phyloP scores from a whole-genome alignment of 2,329 filamentous ascomycete species.

The Neurospora sp. region DNA sequence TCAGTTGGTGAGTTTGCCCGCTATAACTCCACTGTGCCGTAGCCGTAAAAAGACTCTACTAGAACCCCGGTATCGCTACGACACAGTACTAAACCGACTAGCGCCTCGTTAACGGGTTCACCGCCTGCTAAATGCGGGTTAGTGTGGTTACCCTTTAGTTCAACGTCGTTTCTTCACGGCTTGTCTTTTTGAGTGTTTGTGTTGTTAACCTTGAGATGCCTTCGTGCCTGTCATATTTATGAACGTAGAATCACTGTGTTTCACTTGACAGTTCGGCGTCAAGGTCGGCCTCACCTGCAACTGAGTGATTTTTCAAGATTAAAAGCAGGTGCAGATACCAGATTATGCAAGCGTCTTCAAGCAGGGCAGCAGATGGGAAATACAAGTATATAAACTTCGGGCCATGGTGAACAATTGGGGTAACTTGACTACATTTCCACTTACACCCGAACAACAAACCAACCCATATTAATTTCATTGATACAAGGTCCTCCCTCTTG shows the following conservation, averaged over 20 bases:
- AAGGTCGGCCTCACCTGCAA: neutral
- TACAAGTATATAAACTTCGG: neutral
- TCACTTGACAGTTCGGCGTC: neutral
- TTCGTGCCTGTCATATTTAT: neutral
- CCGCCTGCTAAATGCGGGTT: conserved; percentile 9
- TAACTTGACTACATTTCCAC: neutral
- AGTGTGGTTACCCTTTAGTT: neutral
- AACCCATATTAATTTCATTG: neutral
- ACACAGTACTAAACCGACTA: neutral
- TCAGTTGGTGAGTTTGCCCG: neutral
- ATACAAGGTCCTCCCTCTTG: neutral
- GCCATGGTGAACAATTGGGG: neutral
- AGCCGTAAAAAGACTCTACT: neutral
- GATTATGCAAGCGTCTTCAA: neutral
- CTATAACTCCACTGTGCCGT: neutral
- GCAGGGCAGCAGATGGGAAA: neutral
- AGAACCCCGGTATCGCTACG: neutral
- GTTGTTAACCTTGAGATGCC: too few species aligned
- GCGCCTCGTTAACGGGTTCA: neutral
- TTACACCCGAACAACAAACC: neutral
- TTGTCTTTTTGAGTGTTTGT: neutral
- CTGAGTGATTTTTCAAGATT: neutral
- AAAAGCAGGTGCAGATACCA: neutral
- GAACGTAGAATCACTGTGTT: neutral
- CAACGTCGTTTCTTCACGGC: neutral